These are phyloP conservation scores for Dothistroma septosporum DNA, from an alignment of 2,329 filamentous ascomycete species.

Conservation along the genomic window DNA sequence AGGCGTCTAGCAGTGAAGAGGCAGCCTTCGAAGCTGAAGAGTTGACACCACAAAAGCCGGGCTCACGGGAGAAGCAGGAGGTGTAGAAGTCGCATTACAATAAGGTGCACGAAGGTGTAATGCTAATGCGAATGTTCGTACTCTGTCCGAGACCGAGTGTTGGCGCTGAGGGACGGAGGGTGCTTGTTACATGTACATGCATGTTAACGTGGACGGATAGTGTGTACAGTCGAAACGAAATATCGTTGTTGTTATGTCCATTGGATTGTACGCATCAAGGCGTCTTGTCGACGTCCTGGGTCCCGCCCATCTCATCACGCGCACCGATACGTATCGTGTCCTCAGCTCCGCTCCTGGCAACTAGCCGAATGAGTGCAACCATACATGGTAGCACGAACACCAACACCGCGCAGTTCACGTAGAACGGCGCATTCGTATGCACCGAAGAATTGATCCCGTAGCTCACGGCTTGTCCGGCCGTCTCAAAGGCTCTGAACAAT, in stretches of 20 bases:
- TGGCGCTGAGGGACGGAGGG: not conserved
- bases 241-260: not conserved
- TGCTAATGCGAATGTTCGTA: not conserved
- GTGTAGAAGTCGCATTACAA: not conserved
- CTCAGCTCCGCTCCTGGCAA: constrained; percentile 8
- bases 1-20: constrained; percentile 20
- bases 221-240: not conserved
- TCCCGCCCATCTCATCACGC: not conserved
- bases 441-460: constrained; percentile 24
- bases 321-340: not conserved
- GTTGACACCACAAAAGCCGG: constrained; percentile 20
- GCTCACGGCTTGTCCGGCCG: constrained; percentile 44
- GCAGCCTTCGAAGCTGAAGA: constrained; percentile 20
- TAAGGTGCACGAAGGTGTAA: not conserved
- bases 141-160: not conserved
- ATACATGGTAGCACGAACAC: constrained; percentile 20
- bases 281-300: not conserved
- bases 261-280: not conserved
- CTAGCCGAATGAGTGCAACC: constrained; percentile 19
- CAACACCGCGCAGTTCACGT: constrained; percentile 19
- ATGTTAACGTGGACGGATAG: not conserved
- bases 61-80: constrained; percentile 7
- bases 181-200: too few species aligned
- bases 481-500: constrained; percentile 36
- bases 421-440: constrained; percentile 13